Evolutionary conservation across 2,329 filamentous ascomycete genomes (phyloP).

Genomic region (Fusarium gaditjirri): DNA sequence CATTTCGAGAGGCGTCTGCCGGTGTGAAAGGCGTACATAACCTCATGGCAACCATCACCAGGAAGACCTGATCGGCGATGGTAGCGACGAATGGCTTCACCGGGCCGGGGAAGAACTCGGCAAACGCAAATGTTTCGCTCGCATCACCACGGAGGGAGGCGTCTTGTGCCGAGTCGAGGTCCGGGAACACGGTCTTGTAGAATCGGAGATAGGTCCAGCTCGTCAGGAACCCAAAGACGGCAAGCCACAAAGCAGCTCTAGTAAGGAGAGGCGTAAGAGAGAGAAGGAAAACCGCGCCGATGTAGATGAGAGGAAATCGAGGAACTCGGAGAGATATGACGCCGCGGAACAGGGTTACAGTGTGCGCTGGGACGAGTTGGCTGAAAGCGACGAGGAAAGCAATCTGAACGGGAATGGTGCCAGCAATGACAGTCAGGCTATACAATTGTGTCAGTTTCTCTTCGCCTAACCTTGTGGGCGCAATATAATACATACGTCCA

Average conservation of each 20-base stretch:
- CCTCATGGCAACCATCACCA: conserved; percentile 76
- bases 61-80: conserved; percentile 75
- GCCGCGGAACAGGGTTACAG: conserved; percentile 91
- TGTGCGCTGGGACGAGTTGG: conserved; percentile 96
- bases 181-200: conserved; percentile 81
- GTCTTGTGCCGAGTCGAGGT: conserved; percentile 71
- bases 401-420: conserved; percentile 89
- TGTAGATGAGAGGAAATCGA: conserved; percentile 75
- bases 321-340: conserved; percentile 88
- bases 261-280: conserved; percentile 67
- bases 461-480: not conserved
- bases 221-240: conserved; percentile 82
- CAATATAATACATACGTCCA: conserved; percentile 71
- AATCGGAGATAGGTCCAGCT: conserved; percentile 98
- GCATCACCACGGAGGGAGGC: conserved; percentile 83
- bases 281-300: conserved; percentile 77
- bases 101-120: conserved; percentile 91
- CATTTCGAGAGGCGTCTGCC: conserved; percentile 80
- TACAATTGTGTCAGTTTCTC: conserved; percentile 9
- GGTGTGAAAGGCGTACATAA: conserved; percentile 88
- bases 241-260: conserved; percentile 82
- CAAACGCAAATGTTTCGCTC: conserved; percentile 95
- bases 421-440: conserved; percentile 84
- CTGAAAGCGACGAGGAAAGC: conserved; percentile 97
- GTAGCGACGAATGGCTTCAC: conserved; percentile 81